Base-by-base conservation (phyloP, 1,284 basidiomycete species). In the Tilletia setariae region DNA sequence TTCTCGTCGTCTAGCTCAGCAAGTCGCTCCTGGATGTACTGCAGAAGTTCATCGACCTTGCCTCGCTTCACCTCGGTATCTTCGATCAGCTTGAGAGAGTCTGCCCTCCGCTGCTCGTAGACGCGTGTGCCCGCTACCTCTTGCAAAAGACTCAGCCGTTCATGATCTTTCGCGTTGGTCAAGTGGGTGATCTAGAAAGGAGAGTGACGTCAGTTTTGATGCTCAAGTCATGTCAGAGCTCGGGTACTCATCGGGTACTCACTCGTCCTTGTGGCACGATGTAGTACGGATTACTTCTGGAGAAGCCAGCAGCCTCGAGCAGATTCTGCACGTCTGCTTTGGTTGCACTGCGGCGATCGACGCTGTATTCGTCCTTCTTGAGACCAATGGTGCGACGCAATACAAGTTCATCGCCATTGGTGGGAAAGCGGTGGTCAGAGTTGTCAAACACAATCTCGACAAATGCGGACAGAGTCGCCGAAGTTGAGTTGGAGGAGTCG, bases 71-170 rank as follows among this genome's bases (percentile, higher is more conserved):
- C 87, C 70, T 94, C 93, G n/a, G 96, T 98, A 80, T 98, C 94
- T 51, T 92, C 88, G 91, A 98, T 96, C 82, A 98, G 95, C 67
- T 92, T 90, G 35, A 95, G 86, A 13, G 93, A 95, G 82, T 98
- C 95, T 0, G 91, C 79, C 15, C 96, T 88, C 64, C 95, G 90
- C 79, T 96, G 91, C 83, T 98, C 96, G 82, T 99, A 99, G 0
- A 98, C 94, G 77, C 96, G 93, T 0, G 96, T 98, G 0, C 96
- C 96, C 0, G 96, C 96, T 0, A 99, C 95, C 83, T 99, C 96
- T 81, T 99, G 98, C 64, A 99, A 86, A 19, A 98, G 86, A 0
- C 91, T 89, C 2, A 99, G 87, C 1, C 96, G 89, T 82, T 99
- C 95, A 71, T 90, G 89, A 79, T 99, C 96, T 83, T 96, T 96